These are phyloP conservation scores for Stylonectria norvegica DNA, from an alignment of 2,329 filamentous ascomycete genomes.

Conservation along the genomic window DNA sequence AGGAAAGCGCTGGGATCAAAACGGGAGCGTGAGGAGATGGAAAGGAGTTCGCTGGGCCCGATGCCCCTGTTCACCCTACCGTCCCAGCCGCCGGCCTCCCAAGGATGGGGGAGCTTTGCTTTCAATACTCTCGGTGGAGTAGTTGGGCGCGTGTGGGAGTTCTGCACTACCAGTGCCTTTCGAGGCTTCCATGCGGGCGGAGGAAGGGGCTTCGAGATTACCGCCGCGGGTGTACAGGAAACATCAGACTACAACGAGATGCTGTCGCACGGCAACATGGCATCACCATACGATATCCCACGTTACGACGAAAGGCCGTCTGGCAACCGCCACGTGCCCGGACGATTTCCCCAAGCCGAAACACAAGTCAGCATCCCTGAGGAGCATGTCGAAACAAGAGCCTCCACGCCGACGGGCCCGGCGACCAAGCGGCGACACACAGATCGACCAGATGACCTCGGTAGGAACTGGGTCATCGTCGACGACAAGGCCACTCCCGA, in stretches of 20 bases:
- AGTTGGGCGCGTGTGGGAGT: slow-evolving; percentile 78
- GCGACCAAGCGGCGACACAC: slow-evolving; percentile 54
- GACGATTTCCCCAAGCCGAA: slow-evolving; percentile 33
- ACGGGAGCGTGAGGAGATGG: slow-evolving; percentile 35
- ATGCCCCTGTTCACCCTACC: slow-evolving; percentile 34
- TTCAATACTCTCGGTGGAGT: slow-evolving; percentile 63
- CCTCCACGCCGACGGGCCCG: slow-evolving; percentile 43
- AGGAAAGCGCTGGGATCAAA: slow-evolving; percentile 51
- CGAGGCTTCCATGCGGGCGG: slow-evolving; percentile 84
- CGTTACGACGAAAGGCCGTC: slow-evolving; percentile 13
- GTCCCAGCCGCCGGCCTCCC: slow-evolving; percentile 27
- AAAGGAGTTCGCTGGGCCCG: slow-evolving; percentile 32
- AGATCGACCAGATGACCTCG: slow-evolving; percentile 53
- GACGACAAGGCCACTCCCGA: slow-evolving; percentile 41
- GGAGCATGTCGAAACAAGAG: slow-evolving; percentile 31
- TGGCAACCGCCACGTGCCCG: slow-evolving; percentile 26
- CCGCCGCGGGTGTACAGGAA: slow-evolving; percentile 21
- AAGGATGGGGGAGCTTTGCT: slow-evolving; percentile 56
- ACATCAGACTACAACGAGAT: slow-evolving; percentile 8
- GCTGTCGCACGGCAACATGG: no score
- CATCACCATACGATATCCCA: no score
- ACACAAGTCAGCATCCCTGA: slow-evolving; percentile 16
- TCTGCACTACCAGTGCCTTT: slow-evolving; percentile 73
- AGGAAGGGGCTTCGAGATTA: slow-evolving; percentile 65
- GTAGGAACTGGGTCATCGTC: slow-evolving; percentile 71